Percentiles rank a stretch among this genome's conserved stretches.
phyloP scores from a whole-genome alignment of 441 rosid species.

The Francoa sonchifolia region DNA sequence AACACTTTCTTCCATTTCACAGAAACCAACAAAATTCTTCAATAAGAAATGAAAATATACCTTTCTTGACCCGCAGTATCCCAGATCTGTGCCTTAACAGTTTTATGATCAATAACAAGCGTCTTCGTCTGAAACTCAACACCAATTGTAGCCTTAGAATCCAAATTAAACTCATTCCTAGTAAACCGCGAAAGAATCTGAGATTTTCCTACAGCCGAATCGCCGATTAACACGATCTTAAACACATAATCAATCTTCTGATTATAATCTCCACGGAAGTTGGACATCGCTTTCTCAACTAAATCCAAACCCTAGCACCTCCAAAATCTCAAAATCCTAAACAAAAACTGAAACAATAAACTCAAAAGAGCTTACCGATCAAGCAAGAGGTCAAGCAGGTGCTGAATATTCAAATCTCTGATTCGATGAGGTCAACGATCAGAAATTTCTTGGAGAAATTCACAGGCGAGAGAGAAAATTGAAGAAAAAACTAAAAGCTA shows the following conservation, averaged over 20 bases:
- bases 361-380: too few species aligned
- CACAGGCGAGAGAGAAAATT: too few species aligned
- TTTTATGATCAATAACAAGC: slow-evolving; percentile 13
- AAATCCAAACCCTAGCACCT: too few species aligned
- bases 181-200: slow-evolving; percentile 16
- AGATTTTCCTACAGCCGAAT: slow-evolving; percentile 17
- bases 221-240: slow-evolving; percentile 15
- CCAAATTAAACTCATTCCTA: slow-evolving; percentile 15
- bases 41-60: slow-evolving; percentile 1
- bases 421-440: too few species aligned
- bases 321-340: too few species aligned
- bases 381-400: too few species aligned
- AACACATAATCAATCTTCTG: slow-evolving; percentile 15
- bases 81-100: slow-evolving; percentile 20
- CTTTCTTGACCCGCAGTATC: slow-evolving; percentile 21
- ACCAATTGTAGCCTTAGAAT: slow-evolving; percentile 16
- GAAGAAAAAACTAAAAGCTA: too few species aligned
- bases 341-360: too few species aligned
- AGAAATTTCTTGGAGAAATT: too few species aligned
- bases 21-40: background rate
- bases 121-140: slow-evolving; percentile 18
- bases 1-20: too few species aligned
- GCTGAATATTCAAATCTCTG: too few species aligned
- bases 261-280: slow-evolving; percentile 9
- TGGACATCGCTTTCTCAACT: slow-evolving; percentile 7